Evolutionary conservation across 2,329 filamentous ascomycete genomes (phyloP).

Genomic region (Aspergillus viridinutans): DNA sequence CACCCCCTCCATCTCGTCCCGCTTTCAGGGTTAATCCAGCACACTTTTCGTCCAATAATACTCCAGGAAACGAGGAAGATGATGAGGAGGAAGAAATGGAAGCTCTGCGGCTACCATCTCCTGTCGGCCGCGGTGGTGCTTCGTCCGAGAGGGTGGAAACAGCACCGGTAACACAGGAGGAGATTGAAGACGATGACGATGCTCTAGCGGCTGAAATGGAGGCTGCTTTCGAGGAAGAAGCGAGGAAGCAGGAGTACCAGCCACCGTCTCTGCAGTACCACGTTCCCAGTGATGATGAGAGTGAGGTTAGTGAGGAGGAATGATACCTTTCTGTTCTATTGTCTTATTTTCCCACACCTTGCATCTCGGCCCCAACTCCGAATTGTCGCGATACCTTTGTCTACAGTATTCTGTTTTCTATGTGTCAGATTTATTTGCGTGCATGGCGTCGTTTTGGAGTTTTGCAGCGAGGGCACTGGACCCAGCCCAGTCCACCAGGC

Average conservation of each 20-base stretch:
- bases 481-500: conserved; percentile 4
- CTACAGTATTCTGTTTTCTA: neutral
- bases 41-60: conserved; percentile 41
- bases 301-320: conserved; percentile 64
- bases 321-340: conserved; percentile 27
- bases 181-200: conserved; percentile 44
- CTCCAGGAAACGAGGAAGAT: conserved; percentile 32
- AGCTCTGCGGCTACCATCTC: conserved; percentile 35
- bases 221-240: conserved; percentile 49
- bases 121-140: conserved; percentile 22
- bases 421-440: conserved; percentile 7
- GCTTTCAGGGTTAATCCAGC: conserved; percentile 38
- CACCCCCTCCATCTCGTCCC: conserved; percentile 38
- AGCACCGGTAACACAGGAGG: conserved; percentile 25
- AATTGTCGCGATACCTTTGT: neutral
- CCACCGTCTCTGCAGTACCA: conserved; percentile 28
- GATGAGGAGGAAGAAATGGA: conserved; percentile 40
- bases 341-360: neutral
- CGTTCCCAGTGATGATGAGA: conserved; percentile 51
- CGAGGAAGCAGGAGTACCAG: conserved; percentile 32
- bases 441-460: conserved; percentile 14
- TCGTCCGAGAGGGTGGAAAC: conserved; percentile 12
- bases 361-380: neutral
- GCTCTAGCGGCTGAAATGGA: conserved; percentile 57
- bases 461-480: conserved; percentile 6